phyloP scores from a whole-genome alignment of 176 grass and related monocot genomes.

The Chloris gayana region DNA sequence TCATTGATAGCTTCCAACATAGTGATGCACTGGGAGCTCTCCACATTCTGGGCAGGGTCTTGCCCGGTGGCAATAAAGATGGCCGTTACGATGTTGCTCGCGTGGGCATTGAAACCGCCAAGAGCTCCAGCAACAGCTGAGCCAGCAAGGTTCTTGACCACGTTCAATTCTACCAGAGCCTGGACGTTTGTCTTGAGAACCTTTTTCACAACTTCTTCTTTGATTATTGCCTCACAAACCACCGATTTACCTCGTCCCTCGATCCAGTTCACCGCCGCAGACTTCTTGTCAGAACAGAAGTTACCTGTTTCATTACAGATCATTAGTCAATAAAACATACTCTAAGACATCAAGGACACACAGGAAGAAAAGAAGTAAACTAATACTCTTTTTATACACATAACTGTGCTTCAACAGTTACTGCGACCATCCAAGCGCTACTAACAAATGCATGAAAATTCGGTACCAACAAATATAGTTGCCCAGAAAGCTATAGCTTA shows the following conservation, averaged over 20 bases:
- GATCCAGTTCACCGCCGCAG: conserved; percentile 95
- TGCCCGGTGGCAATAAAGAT: conserved; percentile 97
- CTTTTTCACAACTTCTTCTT: conserved; percentile 81
- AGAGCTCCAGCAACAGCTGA: conserved; percentile 93
- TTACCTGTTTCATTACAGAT: conserved; percentile 58
- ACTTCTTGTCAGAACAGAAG: conserved; percentile 96
- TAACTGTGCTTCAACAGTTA: neutral
- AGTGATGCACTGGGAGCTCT: conserved; percentile 96
- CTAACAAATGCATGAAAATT: neutral
- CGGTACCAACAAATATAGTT: neutral
- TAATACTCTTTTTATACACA: neutral
- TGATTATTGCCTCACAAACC: conserved; percentile 93
- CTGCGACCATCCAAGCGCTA: neutral
- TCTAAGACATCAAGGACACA: neutral
- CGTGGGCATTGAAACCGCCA: conserved; percentile 96
- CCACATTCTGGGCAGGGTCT: conserved; percentile 94
- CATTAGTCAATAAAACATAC: neutral
- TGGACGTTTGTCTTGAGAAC: conserved; percentile 92
- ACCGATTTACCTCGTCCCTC: conserved; percentile 92
- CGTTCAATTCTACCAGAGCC: conserved; percentile 81
- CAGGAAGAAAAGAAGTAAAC: neutral
- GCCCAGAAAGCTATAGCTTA: neutral
- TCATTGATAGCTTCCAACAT: conserved; percentile 94
- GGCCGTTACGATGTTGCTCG: conserved; percentile 89
- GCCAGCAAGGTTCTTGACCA: conserved; percentile 93